phyloP scores from a whole-genome alignment of 768 basidiomycete species.

The Tephrocybe sp. region DNA sequence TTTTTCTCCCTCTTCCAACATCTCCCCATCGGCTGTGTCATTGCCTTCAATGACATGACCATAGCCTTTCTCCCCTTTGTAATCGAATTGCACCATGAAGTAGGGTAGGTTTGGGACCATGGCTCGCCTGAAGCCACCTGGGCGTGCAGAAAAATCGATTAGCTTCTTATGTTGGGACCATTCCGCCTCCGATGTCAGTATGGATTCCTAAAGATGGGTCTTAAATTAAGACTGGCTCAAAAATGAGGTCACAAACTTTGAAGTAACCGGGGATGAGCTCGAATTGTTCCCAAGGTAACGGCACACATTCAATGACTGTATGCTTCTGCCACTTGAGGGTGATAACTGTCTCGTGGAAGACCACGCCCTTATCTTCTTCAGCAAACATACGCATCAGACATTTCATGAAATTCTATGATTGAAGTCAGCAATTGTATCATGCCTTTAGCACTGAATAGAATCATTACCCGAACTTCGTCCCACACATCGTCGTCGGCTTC shows the following conservation, averaged over 20 bases:
- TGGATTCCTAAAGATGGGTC: slow-evolving; percentile 72
- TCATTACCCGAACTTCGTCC: slow-evolving; percentile 93
- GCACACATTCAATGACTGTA: slow-evolving; percentile 92
- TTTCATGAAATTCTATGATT: slow-evolving; percentile 74
- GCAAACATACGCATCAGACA: slow-evolving; percentile 95
- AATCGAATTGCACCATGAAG: slow-evolving; percentile 98
- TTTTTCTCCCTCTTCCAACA: slow-evolving; percentile 80
- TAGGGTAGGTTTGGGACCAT: slow-evolving; percentile 98
- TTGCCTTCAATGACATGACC: slow-evolving; percentile 98
- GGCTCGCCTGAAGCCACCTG: slow-evolving; percentile 90
- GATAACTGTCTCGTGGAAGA: slow-evolving; percentile 95
- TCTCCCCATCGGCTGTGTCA: slow-evolving; percentile 39
- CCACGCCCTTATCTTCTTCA: slow-evolving; percentile 88
- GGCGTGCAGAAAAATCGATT: slow-evolving; percentile 87
- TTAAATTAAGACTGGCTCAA: slow-evolving; percentile 1
- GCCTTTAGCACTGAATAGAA: no score
- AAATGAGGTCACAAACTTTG: slow-evolving; percentile 52
- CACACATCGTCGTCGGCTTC: slow-evolving; percentile 97
- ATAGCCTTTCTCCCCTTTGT: slow-evolving; percentile 97
- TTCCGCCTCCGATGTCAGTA: slow-evolving; percentile 88
- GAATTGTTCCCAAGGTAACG: slow-evolving; percentile 85
- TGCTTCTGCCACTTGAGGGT: slow-evolving; percentile 87
- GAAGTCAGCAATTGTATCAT: neutral
- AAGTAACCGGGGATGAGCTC: slow-evolving; percentile 92
- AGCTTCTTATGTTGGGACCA: slow-evolving; percentile 99